These are phyloP conservation scores for Fusarium nygamai DNA, from an alignment of 2,329 filamentous ascomycete species.

Conservation along the genomic window DNA sequence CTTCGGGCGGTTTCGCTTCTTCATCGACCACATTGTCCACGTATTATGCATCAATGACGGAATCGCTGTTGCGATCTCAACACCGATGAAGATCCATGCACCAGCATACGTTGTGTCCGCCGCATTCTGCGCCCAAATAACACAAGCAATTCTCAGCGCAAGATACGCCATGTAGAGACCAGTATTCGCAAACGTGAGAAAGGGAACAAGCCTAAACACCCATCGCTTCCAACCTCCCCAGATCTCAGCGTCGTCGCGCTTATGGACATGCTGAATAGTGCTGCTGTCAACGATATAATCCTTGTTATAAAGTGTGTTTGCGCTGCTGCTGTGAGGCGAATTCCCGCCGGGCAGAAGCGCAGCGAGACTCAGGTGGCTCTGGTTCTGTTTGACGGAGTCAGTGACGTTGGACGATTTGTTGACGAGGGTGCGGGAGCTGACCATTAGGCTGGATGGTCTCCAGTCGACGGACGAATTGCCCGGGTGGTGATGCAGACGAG, in stretches of 20 bases:
- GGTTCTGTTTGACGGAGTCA: conserved; percentile 48
- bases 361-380: conserved; percentile 55
- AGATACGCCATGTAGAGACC: conserved; percentile 61
- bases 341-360: conserved; percentile 49
- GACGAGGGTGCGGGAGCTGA: conserved; percentile 28
- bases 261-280: conserved; percentile 52
- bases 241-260: conserved; percentile 56
- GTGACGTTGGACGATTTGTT: conserved; percentile 26
- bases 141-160: conserved; percentile 60
- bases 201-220: conserved; percentile 51
- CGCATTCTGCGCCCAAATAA: conserved; percentile 60
- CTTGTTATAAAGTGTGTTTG: conserved; percentile 44
- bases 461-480: conserved; percentile 44
- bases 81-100: conserved; percentile 67
- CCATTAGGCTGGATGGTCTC: conserved; percentile 45
- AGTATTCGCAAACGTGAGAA: conserved; percentile 54
- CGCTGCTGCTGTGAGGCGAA: conserved; percentile 32
- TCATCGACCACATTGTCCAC: conserved; percentile 67
- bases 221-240: conserved; percentile 57
- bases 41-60: conserved; percentile 66
- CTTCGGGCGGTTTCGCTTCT: conserved; percentile 63
- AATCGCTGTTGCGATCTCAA: conserved; percentile 63
- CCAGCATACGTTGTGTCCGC: conserved; percentile 54
- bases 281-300: conserved; percentile 45
- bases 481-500: conserved; percentile 22